These are phyloP conservation scores for Yarrowia porcina DNA, from an alignment of 805 yeast genomes.

Conservation along the genomic window DNA sequence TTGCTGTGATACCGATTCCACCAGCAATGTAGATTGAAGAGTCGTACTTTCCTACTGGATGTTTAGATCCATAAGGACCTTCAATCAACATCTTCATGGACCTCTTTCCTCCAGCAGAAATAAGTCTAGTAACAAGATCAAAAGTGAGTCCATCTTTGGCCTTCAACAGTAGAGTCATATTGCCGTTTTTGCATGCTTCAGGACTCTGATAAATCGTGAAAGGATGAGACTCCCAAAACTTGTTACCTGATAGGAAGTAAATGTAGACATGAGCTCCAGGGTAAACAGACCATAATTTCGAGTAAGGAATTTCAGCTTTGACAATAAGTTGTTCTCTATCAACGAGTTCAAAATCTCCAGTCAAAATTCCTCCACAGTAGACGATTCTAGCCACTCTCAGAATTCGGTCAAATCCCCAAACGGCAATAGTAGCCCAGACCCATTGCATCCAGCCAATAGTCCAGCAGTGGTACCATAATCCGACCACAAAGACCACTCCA, in stretches of 20 bases:
- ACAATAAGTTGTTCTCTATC: constrained; percentile 1
- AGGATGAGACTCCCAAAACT: constrained; percentile 74
- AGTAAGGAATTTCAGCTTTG: constrained; percentile 6
- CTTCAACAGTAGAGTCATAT: constrained; percentile 6
- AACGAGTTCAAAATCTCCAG: background rate
- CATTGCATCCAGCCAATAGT: constrained; percentile 46
- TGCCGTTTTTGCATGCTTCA: background rate
- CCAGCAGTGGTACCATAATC: constrained; percentile 57
- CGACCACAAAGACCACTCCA: constrained; percentile 51
- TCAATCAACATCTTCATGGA: constrained; percentile 40
- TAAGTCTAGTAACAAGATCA: background rate
- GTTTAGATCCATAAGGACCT: constrained; percentile 66
- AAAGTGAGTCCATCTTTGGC: constrained; percentile 17
- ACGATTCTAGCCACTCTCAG: constrained; percentile 54
- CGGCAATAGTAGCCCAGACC: constrained; percentile 52
- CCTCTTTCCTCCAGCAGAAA: background rate
- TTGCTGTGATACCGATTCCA: constrained; percentile 71
- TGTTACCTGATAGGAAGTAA: constrained; percentile 50
- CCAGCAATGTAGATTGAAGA: constrained; percentile 63
- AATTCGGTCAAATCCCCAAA: constrained; percentile 70
- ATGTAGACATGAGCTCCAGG: constrained; percentile 60
- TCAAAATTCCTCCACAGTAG: constrained; percentile 50
- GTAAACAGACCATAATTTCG: constrained; percentile 42
- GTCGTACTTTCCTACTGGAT: constrained; percentile 51
- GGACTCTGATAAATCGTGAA: constrained; percentile 46